These are phyloP conservation scores for Eucalyptus marginata DNA, from an alignment of 345 rosid species.

Conservation along the genomic window DNA sequence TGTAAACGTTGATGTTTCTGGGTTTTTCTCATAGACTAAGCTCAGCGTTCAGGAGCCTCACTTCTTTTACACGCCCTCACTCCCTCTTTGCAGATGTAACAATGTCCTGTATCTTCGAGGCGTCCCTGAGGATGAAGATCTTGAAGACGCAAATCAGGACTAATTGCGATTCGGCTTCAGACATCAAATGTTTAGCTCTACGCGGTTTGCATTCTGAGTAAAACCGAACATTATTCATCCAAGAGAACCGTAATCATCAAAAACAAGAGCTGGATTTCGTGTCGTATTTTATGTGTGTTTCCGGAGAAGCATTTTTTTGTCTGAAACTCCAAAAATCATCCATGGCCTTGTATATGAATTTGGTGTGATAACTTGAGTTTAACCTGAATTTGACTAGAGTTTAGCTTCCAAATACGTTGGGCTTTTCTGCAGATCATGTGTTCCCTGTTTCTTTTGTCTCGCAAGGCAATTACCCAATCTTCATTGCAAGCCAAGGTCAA, in stretches of 20 bases:
- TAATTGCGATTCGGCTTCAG: background rate
- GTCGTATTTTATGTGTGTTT: background rate
- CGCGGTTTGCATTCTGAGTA: background rate
- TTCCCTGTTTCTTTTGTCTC: background rate
- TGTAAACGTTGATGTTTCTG: background rate
- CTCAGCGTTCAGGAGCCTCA: background rate
- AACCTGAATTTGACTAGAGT: background rate
- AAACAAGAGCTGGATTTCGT: background rate
- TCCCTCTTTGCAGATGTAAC: conserved; percentile 54
- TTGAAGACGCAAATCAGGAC: conserved; percentile 71
- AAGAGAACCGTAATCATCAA: background rate
- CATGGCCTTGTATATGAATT: background rate
- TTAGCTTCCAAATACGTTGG: background rate
- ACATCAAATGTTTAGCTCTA: background rate
- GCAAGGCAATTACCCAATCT: background rate
- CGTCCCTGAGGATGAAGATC: conserved; percentile 89
- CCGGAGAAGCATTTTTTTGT: background rate
- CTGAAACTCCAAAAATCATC: background rate
- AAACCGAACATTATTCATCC: background rate
- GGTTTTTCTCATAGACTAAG: background rate
- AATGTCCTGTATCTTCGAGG: conserved; percentile 87
- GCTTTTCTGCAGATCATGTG: background rate
- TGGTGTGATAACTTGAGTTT: background rate
- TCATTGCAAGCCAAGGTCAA: background rate
- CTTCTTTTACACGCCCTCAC: background rate